Base-by-base conservation (phyloP, 345 rosid species). In the Trapa bicornis region DNA sequence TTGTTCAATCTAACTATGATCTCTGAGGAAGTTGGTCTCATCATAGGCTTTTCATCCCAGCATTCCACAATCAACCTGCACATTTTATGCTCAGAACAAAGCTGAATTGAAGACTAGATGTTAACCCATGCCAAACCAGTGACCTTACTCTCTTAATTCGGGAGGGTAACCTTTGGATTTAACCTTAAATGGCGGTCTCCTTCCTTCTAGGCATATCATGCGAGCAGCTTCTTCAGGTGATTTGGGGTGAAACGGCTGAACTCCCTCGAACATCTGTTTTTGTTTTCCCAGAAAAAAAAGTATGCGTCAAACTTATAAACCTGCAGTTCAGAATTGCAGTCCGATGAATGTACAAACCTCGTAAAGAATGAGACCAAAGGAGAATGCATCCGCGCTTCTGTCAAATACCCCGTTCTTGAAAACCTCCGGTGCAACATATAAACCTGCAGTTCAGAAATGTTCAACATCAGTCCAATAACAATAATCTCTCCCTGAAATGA, bases 211-310 rank as follows among this genome's bases (percentile, higher is more conserved):
- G 74, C 91, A 86, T 79, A 94, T 83, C 76, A 82, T 37, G 67
- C 72, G 84, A 50, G 83, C 75, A 43, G 79, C 88, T 76, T 87
- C 96, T 77, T 81, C 95, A 35, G 83, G 81, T 10, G 91, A 63
- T 75, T 77, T 91, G 43, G 92, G 91, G 76, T 87, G 84, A 75
- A 91, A 87, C 65, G 92, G 88, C 22, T 75, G 77, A 12, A 83
- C 80, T 75, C 99, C 99, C 68, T 94, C 97, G 38, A 86, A 78
- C 89, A 91, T 83, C 99, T 94, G 74, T 5, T n/a, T n/a, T 54
- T n/a, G 29, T 22, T 22, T 22, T 22, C 29, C 29, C 29, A 22
- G 32, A 6, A 16, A 10, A 50, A 50, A 53, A 53, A 53, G 32
- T 57, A 29, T 29, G 5, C 8, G 10, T 29, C 61, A 53, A 53